Base-by-base conservation (phyloP, 148 eudicot genomes). In the Cornus controversa region DNA sequence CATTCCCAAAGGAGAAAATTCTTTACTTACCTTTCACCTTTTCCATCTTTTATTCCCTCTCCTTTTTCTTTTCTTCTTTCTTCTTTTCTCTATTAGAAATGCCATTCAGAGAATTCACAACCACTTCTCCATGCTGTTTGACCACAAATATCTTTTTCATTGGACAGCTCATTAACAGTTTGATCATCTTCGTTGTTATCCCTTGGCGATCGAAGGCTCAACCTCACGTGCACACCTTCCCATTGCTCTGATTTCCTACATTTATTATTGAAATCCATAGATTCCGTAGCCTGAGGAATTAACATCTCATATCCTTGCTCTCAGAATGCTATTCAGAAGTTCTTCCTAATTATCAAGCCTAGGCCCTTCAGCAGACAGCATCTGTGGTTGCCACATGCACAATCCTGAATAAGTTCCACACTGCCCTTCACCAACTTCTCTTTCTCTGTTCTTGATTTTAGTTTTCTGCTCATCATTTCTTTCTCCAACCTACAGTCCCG, bases 381-480 rank as follows among this genome's bases (percentile, higher is more conserved):
- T 27, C 24, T 80, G 42, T 10, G 74, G 71, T 34, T 36, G 37
- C 37, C 2, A 36, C 6, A 2, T 84, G n/a, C 25, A n/a, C 81
- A 40, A 76, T 75, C 84, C 27, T 87, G 86, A 65, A 93, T 66
- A 54, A 93, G 88, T 80, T 91, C 97, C 77, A 90, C 87, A 82
- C 66, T 84, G 69, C 91, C 89, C 82, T 85, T 86, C 82, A 75
- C 58, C 71, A 68, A 73, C 31, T 74, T 82, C 82, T 91, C 93
- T 71, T 75, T 87, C 77, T 80, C 87, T 82, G 68, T 83, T 77
- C 97, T 86, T 18, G 91, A 82, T 83, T 87, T 84, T 11, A 85
- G 79, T 84, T 94, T 94, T 78, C 94, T 90, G 80, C 89, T 90
- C 83, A 93, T 47, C 93, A 91, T 95, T 74, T 95, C 93, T 83